Evolutionary conservation across 768 basidiomycete genomes (phyloP).

Genomic region (Mycena rosella): DNA sequence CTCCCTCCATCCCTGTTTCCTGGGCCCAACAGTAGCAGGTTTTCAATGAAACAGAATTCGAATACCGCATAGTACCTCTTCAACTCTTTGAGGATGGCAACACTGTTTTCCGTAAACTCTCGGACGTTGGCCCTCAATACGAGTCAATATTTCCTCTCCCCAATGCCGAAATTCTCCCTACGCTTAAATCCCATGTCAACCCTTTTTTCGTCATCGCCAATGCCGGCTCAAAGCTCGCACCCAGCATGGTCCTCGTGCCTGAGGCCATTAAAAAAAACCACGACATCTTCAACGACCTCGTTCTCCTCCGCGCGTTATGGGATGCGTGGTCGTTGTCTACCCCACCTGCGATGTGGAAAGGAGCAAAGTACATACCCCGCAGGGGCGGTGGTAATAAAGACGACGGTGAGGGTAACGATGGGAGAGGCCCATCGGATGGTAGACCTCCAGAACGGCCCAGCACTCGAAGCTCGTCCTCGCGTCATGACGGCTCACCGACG

Average conservation of each 20-base stretch:
- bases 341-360: neutral
- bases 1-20: slow-evolving; percentile 10
- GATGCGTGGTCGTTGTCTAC: neutral
- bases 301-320: neutral
- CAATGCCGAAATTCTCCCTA: neutral
- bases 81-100: slow-evolving; percentile 3
- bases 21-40: slow-evolving; percentile 1
- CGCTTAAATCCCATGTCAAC: slow-evolving; percentile 10
- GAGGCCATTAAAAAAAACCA: neutral
- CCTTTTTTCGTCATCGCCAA: slow-evolving; percentile 19
- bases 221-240: slow-evolving; percentile 9
- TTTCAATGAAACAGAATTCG: neutral
- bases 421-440: neutral
- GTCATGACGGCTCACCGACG: slow-evolving; percentile 2
- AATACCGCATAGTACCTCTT: slow-evolving; percentile 16
- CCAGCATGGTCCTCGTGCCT: neutral
- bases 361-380: neutral
- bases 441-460: slow-evolving; percentile 1
- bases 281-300: slow-evolving; percentile 1
- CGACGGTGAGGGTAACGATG: neutral
- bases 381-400: slow-evolving; percentile 11
- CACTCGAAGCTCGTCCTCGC: slow-evolving; percentile 5
- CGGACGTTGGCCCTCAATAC: neutral
- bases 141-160: slow-evolving; percentile 2
- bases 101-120: neutral